These are phyloP conservation scores for Penicillium glabrum DNA, from an alignment of 2,329 filamentous ascomycete genomes.

Conservation along the genomic window DNA sequence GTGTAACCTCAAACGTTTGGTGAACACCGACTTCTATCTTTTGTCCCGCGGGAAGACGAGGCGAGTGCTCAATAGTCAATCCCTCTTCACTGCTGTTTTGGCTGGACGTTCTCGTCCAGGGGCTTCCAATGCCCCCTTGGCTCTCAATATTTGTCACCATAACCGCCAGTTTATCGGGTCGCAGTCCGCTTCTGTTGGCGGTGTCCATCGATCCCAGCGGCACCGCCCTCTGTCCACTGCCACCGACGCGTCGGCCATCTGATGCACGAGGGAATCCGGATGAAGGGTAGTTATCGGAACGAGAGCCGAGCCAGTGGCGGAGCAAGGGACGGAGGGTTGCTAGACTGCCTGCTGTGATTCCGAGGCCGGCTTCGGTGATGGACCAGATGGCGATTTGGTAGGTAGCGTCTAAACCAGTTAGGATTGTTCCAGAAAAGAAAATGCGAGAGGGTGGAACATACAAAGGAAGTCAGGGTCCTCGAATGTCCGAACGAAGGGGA, in stretches of 20 bases:
- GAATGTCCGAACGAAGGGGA: slow-evolving; percentile 41
- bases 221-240: slow-evolving; percentile 16
- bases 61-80: slow-evolving; percentile 20
- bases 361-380: slow-evolving; percentile 34
- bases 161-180: slow-evolving; percentile 31
- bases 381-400: slow-evolving; percentile 46
- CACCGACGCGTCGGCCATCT: slow-evolving; percentile 18
- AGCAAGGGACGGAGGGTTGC: slow-evolving; percentile 52
- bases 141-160: slow-evolving; percentile 32
- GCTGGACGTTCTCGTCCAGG: slow-evolving; percentile 19
- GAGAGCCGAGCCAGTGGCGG: slow-evolving; percentile 28
- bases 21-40: slow-evolving; percentile 28
- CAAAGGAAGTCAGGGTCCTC: slow-evolving; percentile 39
- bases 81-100: slow-evolving; percentile 30
- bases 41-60: neutral
- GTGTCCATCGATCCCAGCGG: slow-evolving; percentile 30
- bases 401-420: slow-evolving; percentile 35
- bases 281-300: slow-evolving; percentile 17
- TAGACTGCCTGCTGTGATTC: slow-evolving; percentile 48
- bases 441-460: slow-evolving; percentile 12
- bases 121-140: slow-evolving; percentile 16
- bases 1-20: slow-evolving; percentile 31
- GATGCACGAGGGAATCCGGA: slow-evolving; percentile 20
- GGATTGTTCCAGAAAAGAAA: neutral
- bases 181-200: slow-evolving; percentile 14